Evolutionary conservation across 2,329 filamentous ascomycete species (phyloP).

Genomic region (Lojkania enalia): DNA sequence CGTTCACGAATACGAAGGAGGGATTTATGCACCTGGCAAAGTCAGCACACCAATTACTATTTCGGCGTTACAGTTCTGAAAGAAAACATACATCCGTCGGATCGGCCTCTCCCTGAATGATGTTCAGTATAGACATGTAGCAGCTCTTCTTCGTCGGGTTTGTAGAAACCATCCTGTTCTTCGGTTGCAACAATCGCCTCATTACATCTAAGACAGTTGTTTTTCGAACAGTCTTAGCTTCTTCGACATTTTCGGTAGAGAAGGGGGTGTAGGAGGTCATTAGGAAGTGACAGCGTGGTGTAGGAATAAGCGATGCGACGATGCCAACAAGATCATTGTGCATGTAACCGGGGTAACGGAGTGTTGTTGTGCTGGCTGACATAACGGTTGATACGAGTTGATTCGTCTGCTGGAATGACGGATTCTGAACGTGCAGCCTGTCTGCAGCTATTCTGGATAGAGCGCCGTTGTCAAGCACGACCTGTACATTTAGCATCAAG

Average conservation of each 20-base stretch:
- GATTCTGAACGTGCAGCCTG: slow-evolving; percentile 89
- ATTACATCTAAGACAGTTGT: slow-evolving; percentile 98
- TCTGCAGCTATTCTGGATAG: slow-evolving; percentile 93
- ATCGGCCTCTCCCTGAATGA: slow-evolving; percentile 98
- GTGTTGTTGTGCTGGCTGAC: slow-evolving; percentile 95
- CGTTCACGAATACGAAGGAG: slow-evolving; percentile 93
- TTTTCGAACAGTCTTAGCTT: slow-evolving; percentile 96
- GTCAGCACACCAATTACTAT: slow-evolving; percentile 20
- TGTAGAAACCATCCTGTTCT: slow-evolving; percentile 99
- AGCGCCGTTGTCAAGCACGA: slow-evolving; percentile 95
- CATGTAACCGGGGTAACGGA: slow-evolving; percentile 98
- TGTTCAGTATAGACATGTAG: slow-evolving; percentile 98
- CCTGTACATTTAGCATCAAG: slow-evolving; percentile 28
- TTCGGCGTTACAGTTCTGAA: neutral
- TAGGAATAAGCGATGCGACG: slow-evolving; percentile 92
- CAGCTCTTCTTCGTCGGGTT: slow-evolving; percentile 95
- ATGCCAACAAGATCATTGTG: slow-evolving; percentile 99
- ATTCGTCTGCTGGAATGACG: slow-evolving; percentile 96
- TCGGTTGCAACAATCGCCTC: slow-evolving; percentile 90
- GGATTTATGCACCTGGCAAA: slow-evolving; percentile 80
- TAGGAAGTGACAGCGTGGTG: slow-evolving; percentile 94
- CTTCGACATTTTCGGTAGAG: slow-evolving; percentile 92
- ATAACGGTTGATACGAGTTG: slow-evolving; percentile 95
- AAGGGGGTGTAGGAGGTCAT: slow-evolving; percentile 99
- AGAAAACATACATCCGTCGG: slow-evolving; percentile 72